Base-by-base conservation (phyloP, 257 asterid genomes). In the Solanum clarkiae region DNA sequence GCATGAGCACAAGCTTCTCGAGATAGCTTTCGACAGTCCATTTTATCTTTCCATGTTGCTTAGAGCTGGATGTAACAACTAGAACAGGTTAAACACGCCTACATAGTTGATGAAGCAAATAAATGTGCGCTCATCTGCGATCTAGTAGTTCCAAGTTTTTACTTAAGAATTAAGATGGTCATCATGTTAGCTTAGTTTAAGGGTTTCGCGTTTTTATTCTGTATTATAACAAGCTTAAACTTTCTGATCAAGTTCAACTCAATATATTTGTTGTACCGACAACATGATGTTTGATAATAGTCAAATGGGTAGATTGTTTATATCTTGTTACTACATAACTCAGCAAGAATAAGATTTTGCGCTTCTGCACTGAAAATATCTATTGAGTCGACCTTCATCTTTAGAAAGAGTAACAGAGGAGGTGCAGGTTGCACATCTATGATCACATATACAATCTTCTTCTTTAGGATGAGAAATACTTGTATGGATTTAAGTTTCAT, bases 1-100 rank as follows among this genome's bases (percentile, higher is more conserved):
- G 97, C 97, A 49, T 95, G 99, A 0, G 97, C 98, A 36, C 95
- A 93, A 5, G 98, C 98, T 87, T 95, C 98, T 4, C 95, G 90
- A 6, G 98, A 94, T 9, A 94, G 97, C 92, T 93, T 95, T 72
- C 93, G 98, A 85, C 97, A 95, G 90, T 95, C 98, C 94, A 87
- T 91, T 94, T 90, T 95, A 92, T 59, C 96, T 91, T 86, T 94
- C 99, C 94, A 91, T 87, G 81, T 93, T 97, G 51, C 96, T 93
- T 79, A 91, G 74, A 20, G 90, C 93, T 6, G 99, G 98, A 89
- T 62, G 42, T 54, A 83, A 51, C 14, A 75, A 1, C 26, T 26
- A 16, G 0, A 77, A 49, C 82, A 17, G 36, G 17, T 36, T 69
- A 17, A 69, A 36, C 77, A 69, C 24, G 8, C 45, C 15, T 36